Evolutionary conservation across 2,329 filamentous ascomycete genomes (phyloP).

Genomic region (Aureobasidium lini): DNA sequence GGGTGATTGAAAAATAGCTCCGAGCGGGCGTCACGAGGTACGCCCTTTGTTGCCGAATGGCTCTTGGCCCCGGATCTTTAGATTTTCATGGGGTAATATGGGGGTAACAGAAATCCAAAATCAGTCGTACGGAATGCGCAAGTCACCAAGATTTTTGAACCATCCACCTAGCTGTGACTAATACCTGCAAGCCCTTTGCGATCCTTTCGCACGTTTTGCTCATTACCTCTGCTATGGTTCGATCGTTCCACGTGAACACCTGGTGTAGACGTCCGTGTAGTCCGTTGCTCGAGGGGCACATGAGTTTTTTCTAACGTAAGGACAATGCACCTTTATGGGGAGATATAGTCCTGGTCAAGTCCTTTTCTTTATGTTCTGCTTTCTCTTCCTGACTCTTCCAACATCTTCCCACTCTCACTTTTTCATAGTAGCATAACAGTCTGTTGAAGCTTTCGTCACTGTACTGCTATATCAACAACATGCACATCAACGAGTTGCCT

Average conservation of each 20-base stretch:
- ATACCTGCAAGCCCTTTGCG: constrained; percentile 9
- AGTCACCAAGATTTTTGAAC: background rate
- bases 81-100: no score
- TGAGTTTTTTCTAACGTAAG: constrained; percentile 10
- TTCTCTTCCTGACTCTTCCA: background rate
- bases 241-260: constrained; percentile 5
- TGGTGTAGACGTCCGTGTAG: background rate
- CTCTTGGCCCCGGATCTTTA: background rate
- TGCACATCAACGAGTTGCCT: constrained; percentile 42
- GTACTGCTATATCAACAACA: constrained; percentile 12
- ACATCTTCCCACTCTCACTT: background rate
- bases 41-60: background rate
- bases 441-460: background rate
- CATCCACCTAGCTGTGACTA: constrained; percentile 6
- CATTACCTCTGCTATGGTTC: background rate
- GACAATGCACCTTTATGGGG: constrained; percentile 8
- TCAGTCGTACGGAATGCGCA: background rate
- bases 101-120: background rate
- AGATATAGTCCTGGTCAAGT: constrained; percentile 6
- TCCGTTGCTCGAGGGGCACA: background rate
- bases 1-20: background rate
- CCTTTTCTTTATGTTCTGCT: background rate
- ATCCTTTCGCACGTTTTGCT: constrained; percentile 12
- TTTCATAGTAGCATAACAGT: background rate
- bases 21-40: constrained; percentile 1